These are phyloP conservation scores for Lophium mytilinum DNA, from an alignment of 495 filamentous ascomycete genomes.

Conservation along the genomic window DNA sequence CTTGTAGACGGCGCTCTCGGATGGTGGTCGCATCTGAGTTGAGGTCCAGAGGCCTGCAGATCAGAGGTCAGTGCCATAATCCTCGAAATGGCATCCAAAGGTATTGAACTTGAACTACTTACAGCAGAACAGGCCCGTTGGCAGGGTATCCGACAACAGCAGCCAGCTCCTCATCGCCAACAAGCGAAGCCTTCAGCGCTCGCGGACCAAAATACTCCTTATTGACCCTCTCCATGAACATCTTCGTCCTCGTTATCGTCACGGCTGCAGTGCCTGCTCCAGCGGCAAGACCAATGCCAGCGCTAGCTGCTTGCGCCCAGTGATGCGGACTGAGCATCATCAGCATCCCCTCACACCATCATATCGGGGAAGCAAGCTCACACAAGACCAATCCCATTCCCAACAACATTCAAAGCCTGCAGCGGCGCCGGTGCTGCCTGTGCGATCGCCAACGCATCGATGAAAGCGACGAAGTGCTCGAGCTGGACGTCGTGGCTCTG, in stretches of 20 bases:
- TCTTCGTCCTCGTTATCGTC: background rate
- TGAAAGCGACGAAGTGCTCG: background rate
- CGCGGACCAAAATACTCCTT: background rate
- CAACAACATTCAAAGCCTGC: background rate
- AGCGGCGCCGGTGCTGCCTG: slow-evolving; percentile 1
- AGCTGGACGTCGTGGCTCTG: background rate
- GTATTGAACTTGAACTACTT: background rate
- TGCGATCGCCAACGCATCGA: background rate
- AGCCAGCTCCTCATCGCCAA: background rate
- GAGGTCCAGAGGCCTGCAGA: too few species aligned
- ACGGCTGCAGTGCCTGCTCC: background rate
- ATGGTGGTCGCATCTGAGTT: background rate
- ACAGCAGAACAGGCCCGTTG: background rate
- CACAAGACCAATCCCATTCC: background rate
- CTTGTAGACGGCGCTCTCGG: background rate
- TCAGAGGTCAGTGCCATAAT: background rate
- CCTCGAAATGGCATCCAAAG: background rate
- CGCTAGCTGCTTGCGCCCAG: too few species aligned
- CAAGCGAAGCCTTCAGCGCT: background rate
- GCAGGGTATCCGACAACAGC: background rate
- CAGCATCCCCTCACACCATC: background rate
- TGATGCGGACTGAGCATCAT: background rate
- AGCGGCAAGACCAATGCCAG: background rate
- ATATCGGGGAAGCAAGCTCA: background rate
- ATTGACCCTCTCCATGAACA: slow-evolving; percentile 2